phyloP scores from a whole-genome alignment of 73 alveolate genomes.

The Breviolum minutum region DNA sequence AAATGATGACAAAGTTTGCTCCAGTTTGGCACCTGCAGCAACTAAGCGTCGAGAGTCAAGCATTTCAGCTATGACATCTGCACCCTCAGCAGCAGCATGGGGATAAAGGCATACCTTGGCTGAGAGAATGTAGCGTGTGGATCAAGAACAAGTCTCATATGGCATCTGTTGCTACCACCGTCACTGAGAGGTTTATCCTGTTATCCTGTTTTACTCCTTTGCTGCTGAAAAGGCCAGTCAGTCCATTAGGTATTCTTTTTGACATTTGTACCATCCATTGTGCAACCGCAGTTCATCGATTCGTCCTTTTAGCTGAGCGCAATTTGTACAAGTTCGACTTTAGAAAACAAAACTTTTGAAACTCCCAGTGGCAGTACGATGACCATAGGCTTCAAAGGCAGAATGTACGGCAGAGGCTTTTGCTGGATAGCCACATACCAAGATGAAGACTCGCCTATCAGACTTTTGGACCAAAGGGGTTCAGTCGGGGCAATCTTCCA shows the following conservation, averaged over 20 bases:
- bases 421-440: constrained; percentile 72
- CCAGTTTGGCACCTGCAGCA: not conserved
- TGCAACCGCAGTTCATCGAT: too few species aligned
- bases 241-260: too few species aligned
- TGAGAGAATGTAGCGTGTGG: not conserved
- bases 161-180: too few species aligned
- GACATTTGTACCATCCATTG: too few species aligned
- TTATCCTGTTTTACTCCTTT: too few species aligned
- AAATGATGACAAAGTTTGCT: not conserved
- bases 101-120: constrained; percentile 50
- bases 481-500: too few species aligned
- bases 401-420: constrained; percentile 51
- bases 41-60: constrained; percentile 45
- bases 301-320: too few species aligned
- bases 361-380: not conserved
- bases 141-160: not conserved
- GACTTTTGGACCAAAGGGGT: too few species aligned
- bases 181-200: too few species aligned
- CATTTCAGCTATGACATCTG: constrained; percentile 54
- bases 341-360: too few species aligned
- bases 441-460: constrained; percentile 53
- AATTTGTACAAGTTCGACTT: too few species aligned
- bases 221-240: too few species aligned
- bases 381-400: constrained; percentile 35
- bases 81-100: constrained; percentile 27